phyloP scores from a whole-genome alignment of 345 rosid species.

The Moringa oleifera region DNA sequence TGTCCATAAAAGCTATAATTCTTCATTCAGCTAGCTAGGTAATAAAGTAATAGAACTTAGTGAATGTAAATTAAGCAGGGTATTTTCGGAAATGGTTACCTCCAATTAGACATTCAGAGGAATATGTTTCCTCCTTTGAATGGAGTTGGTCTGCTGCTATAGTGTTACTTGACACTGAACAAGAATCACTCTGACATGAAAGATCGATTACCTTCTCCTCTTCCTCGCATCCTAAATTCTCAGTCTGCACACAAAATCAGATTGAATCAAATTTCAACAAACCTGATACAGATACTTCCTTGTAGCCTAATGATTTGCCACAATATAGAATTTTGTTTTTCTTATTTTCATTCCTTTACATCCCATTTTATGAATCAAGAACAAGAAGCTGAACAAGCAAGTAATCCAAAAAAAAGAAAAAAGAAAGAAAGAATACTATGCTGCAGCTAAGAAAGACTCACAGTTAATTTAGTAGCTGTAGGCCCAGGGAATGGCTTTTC shows the following conservation, averaged over 20 bases:
- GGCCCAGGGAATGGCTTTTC: constrained; percentile 22
- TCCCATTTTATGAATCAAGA: background rate
- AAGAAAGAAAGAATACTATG: background rate
- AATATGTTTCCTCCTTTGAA: constrained; percentile 27
- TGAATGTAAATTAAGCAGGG: background rate
- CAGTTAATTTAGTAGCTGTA: constrained; percentile 13
- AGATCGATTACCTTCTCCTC: constrained; percentile 25
- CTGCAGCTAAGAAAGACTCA: constrained; percentile 21
- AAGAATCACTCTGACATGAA: constrained; percentile 15
- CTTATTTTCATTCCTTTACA: background rate
- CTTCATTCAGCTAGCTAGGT: background rate
- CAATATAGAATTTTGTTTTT: background rate
- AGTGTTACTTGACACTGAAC: constrained; percentile 7
- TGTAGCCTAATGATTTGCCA: background rate
- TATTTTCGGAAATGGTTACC: constrained; percentile 32
- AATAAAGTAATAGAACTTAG: background rate
- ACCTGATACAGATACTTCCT: background rate
- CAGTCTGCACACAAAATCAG: constrained; percentile 34
- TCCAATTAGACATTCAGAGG: constrained; percentile 31
- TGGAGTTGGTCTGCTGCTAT: constrained; percentile 21
- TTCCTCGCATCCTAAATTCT: constrained; percentile 28
- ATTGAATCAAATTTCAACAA: constrained; percentile 2
- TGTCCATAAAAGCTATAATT: background rate
- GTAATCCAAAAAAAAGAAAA: no score
- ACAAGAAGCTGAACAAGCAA: background rate